These are phyloP conservation scores for Scenedesmus sp. DNA, from an alignment of 163 green algal species.

Conservation along the genomic window DNA sequence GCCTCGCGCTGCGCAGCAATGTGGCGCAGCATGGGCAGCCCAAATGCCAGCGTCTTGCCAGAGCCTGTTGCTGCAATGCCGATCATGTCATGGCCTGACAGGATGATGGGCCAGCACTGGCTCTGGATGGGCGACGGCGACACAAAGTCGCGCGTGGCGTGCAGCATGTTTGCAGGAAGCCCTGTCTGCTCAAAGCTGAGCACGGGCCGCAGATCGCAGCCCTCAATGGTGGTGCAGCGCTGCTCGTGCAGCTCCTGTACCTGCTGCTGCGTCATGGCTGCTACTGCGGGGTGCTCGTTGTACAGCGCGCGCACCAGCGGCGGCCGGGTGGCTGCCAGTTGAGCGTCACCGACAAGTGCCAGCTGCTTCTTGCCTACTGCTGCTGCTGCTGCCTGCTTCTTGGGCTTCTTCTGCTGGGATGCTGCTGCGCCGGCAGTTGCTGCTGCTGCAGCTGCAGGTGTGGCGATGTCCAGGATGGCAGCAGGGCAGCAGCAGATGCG, in stretches of 20 bases:
- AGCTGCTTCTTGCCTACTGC: constrained; percentile 33
- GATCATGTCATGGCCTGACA: constrained; percentile 88
- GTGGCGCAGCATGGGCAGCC: constrained; percentile 92
- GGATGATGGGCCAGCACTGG: constrained; percentile 93
- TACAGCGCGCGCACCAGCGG: constrained; percentile 79
- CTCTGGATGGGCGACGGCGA: constrained; percentile 92
- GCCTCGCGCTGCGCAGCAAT: constrained; percentile 69
- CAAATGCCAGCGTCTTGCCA: constrained; percentile 97
- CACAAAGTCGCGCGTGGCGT: constrained; percentile 82
- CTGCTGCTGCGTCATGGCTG: constrained; percentile 60
- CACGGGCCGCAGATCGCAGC: constrained; percentile 70
- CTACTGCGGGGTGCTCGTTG: constrained; percentile 69
- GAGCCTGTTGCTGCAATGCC: constrained; percentile 83
- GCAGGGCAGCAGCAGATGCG: background rate
- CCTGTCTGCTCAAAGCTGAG: constrained; percentile 80
- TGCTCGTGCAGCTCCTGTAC: constrained; percentile 67
- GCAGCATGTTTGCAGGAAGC: constrained; percentile 77
- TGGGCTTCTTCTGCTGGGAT: constrained; percentile 19
- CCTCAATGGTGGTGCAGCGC: constrained; percentile 75
- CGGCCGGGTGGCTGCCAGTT: constrained; percentile 67
- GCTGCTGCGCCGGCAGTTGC: background rate
- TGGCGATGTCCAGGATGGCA: too few relatives aligned
- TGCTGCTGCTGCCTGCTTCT: constrained; percentile 41
- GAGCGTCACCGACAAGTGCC: constrained; percentile 73
- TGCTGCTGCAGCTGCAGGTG: constrained; percentile 12